Evolutionary conservation across 768 basidiomycete genomes (phyloP), one percentile per base, ranked within the genome.

Genomic region (Kwoniella dejecticola): DNA sequence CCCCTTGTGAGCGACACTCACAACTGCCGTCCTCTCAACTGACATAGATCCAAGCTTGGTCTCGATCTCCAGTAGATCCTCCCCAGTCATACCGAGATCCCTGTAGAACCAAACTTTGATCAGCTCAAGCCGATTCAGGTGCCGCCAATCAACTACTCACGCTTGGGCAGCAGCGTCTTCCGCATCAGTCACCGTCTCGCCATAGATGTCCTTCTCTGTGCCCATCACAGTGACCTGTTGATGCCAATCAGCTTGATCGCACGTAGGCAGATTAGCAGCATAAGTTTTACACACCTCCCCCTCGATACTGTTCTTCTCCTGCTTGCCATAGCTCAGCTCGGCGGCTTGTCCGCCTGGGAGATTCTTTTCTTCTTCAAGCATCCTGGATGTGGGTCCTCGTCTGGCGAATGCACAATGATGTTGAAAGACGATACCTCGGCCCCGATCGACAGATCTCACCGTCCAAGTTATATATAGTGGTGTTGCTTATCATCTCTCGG

Each of bases 31-130:
- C 33, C 33, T n/a, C n/a, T n/a, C n/a, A n/a, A n/a, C n/a, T n/a
- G 48, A 45, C 60, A 62, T 62, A 12, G 52, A 31, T 2, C 30
- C 13, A 15, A 62, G 45, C 15, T 62, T 55, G 15, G 30, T 31
- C 21, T 62, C 60, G 4, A 47, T 19, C 3, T 17, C 60, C 12
- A 55, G 23, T 5, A 62, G 52, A 42, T 62, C 60, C 7, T 62
- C 60, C 4, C 46, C 60, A 45, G 60, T 56, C 31, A 62, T 31
- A 15, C 47, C 45, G 3, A 62, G 46, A 29, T 33, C 53, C 1
- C 60, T 62, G 40, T 23, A 26, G 4, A 21, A 38, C 6, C 12
- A 48, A 17, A 8, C 36, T 38, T 38, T 38, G 8, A 27, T 36
- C 38, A 30, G 30, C 33, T 13, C 13, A 23, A 30, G 5, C 21